A percentile compares a stretch with the other conserved stretches of the same genome.
phyloP scores from a whole-genome alignment of 2,329 filamentous ascomycete genomes.

The Annulohypoxylon truncatum region DNA sequence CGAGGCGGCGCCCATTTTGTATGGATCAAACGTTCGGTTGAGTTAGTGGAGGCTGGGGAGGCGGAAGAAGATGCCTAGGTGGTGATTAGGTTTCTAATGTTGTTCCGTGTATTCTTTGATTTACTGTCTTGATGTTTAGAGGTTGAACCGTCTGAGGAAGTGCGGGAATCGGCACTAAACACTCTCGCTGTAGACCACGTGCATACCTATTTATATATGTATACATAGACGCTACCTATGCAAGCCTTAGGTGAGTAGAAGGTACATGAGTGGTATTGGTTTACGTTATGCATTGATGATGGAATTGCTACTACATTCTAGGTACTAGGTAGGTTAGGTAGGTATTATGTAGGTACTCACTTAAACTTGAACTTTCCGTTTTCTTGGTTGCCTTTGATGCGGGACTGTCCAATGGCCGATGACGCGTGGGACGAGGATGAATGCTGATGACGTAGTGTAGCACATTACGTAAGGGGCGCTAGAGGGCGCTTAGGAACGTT shows the following conservation, averaged over 20 bases:
- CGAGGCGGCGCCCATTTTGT: slow-evolving; percentile 61
- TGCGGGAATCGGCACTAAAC: not conserved
- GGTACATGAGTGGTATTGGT: no score
- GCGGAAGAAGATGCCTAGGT: not conserved
- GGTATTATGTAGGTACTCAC: not conserved
- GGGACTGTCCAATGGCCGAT: slow-evolving; percentile 8
- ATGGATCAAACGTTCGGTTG: not conserved
- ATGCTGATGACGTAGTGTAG: slow-evolving; percentile 26
- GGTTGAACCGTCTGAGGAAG: not conserved
- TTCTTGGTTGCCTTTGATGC: slow-evolving; percentile 10
- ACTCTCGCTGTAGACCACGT: not conserved
- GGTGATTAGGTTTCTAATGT: not conserved
- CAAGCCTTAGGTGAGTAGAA: not conserved
- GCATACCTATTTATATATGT: not conserved
- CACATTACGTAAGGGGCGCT: slow-evolving; percentile 17
- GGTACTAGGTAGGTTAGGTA: not conserved
- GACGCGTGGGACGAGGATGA: slow-evolving; percentile 3
- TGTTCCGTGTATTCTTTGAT: not conserved
- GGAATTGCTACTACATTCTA: not conserved
- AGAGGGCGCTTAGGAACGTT: not conserved
- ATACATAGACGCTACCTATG: no score
- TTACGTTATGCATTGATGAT: not conserved
- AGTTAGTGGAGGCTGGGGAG: not conserved
- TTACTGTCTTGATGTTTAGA: not conserved
- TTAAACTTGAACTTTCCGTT: not conserved